Percentiles rank a stretch among this genome's conserved stretches.
Evolutionary conservation across 2,329 filamentous ascomycete species (phyloP).

Genomic region (Rhexocercosporidium sp.): DNA sequence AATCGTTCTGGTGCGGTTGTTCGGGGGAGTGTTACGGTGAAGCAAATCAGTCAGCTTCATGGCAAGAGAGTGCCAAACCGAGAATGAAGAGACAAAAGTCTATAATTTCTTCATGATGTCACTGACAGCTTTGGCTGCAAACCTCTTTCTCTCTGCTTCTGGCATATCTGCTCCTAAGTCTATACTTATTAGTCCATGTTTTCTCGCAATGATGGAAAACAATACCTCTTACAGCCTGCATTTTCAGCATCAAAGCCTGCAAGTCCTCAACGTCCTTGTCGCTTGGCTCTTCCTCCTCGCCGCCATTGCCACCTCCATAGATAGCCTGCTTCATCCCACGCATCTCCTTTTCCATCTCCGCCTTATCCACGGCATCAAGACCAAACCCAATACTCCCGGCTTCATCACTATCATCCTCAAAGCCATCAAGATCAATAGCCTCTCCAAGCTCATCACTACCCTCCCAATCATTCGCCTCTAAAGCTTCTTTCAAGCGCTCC

Average conservation of each 20-base stretch:
- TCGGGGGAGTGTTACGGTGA: neutral
- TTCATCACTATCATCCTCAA: conserved; percentile 41
- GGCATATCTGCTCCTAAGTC: conserved; percentile 64
- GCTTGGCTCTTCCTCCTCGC: conserved; percentile 36
- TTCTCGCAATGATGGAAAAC: neutral
- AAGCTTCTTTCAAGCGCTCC: conserved; percentile 61
- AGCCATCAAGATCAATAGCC: conserved; percentile 45
- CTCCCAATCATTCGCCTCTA: conserved; percentile 71
- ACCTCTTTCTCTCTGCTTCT: conserved; percentile 63
- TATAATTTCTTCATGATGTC: conserved; percentile 62
- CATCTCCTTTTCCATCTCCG: conserved; percentile 47
- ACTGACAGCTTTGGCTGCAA: conserved; percentile 65
- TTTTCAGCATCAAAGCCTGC: conserved; percentile 66
- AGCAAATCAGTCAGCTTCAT: neutral
- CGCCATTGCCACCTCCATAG: conserved; percentile 27
- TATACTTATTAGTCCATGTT: conserved; percentile 37
- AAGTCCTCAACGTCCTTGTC: conserved; percentile 59
- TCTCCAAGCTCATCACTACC: conserved; percentile 43
- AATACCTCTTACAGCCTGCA: conserved; percentile 58
- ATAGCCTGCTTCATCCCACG: conserved; percentile 46
- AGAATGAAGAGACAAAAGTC: neutral
- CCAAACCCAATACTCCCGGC: conserved; percentile 38
- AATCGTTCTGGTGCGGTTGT: neutral
- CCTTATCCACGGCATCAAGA: conserved; percentile 35
- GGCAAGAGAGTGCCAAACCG: neutral